Percentiles rank a stretch among this genome's conserved stretches.
These are phyloP conservation scores for Cydonia oblonga DNA, from an alignment of 331 rosid genomes.

Conservation along the genomic window DNA sequence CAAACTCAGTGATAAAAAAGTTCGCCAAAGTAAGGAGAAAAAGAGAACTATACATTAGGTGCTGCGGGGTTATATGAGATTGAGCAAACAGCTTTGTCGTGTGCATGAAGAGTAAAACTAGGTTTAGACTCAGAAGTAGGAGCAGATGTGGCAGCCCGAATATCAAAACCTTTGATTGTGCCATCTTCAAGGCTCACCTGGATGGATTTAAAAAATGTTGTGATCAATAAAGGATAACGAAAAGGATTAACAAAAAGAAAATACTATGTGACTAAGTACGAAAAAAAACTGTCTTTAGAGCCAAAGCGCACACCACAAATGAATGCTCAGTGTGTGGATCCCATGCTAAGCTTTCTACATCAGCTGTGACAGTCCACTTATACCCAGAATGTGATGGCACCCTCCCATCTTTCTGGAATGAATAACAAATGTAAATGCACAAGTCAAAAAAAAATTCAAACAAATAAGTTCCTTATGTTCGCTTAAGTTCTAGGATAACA, in stretches of 20 bases:
- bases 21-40: background rate
- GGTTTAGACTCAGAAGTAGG: slow-evolving; percentile 45
- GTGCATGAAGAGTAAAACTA: slow-evolving; percentile 82
- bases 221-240: background rate
- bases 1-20: background rate
- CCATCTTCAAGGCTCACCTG: slow-evolving; percentile 96
- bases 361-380: slow-evolving; percentile 67
- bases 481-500: background rate
- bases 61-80: slow-evolving; percentile 58
- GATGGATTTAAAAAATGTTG: slow-evolving; percentile 11
- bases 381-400: slow-evolving; percentile 73
- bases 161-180: slow-evolving; percentile 62
- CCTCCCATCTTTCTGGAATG: slow-evolving; percentile 81
- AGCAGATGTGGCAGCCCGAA: slow-evolving; percentile 50
- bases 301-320: slow-evolving; percentile 59
- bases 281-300: background rate
- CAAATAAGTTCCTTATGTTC: background rate
- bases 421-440: slow-evolving; percentile 9
- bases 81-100: slow-evolving; percentile 64
- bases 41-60: slow-evolving; percentile 46
- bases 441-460: background rate
- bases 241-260: background rate
- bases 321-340: slow-evolving; percentile 81
- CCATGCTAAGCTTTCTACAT: slow-evolving; percentile 95
- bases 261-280: background rate